A percentile compares a stretch with the other conserved stretches of the same genome.
Conservation (phyloP, 1,284 basidiomycete species). For the Puccinia novopanici region DNA sequence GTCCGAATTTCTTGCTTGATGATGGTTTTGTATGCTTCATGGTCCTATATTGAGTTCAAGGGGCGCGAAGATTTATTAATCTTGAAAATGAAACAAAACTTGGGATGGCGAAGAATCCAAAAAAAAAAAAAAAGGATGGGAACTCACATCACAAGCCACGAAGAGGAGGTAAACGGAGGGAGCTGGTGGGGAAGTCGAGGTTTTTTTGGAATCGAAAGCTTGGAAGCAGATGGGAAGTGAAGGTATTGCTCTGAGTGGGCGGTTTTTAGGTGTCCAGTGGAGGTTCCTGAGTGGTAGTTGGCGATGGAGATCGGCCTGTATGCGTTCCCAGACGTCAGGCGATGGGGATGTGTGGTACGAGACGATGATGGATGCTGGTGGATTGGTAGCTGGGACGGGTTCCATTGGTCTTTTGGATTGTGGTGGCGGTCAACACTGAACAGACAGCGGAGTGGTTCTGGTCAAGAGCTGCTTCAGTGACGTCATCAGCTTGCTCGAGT, state of each 20-base stretch:
- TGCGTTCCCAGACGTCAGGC: conserved; percentile 57
- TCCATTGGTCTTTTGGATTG: neutral
- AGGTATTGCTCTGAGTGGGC: conserved; percentile 78
- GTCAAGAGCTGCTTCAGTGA: neutral
- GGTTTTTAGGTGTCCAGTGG: conserved; percentile 78
- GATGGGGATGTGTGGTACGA: conserved; percentile 50
- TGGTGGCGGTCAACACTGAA: conserved; percentile 5
- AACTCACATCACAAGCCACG: conserved; percentile 77
- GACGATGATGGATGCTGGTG: conserved; percentile 35
- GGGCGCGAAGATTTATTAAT: neutral
- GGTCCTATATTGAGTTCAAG: conserved; percentile 66
- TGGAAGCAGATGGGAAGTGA: conserved; percentile 76
- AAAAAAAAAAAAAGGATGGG: neutral
- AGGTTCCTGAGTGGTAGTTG: conserved; percentile 83
- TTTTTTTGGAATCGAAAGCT: conserved; percentile 67
- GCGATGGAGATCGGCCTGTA: conserved; percentile 64
- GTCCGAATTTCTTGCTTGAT: conserved; percentile 84
- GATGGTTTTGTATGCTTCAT: conserved; percentile 75
- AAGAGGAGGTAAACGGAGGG: conserved; percentile 83
- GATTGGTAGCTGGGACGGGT: neutral
- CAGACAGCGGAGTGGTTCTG: neutral
- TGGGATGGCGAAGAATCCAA: neutral
- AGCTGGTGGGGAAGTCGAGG: conserved; percentile 20
- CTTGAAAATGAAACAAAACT: neutral
- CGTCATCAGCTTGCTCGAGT: neutral